phyloP scores from a whole-genome alignment of 495 filamentous ascomycete genomes.

The Evansstolkia leycettana region DNA sequence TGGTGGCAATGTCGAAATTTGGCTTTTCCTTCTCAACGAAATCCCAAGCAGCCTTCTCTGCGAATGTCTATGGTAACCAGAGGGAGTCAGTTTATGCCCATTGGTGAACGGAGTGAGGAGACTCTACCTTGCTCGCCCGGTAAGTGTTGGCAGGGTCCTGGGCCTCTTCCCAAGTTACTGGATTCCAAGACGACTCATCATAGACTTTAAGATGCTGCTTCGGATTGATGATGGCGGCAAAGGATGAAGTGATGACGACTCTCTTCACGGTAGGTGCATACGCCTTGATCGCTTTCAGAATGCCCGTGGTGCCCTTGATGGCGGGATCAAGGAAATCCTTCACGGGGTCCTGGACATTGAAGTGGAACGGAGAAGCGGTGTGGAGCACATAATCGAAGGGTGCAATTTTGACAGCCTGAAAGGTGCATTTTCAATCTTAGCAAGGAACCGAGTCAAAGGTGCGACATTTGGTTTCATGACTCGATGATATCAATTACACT shows the following conservation, averaged over 20 bases:
- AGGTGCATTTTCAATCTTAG: background rate
- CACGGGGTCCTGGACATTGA: slow-evolving; percentile 54
- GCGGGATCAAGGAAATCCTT: slow-evolving; percentile 79
- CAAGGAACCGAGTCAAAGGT: too few species aligned
- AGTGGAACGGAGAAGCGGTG: slow-evolving; percentile 81
- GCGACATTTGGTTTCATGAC: too few species aligned
- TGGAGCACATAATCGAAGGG: slow-evolving; percentile 81
- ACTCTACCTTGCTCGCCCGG: slow-evolving; percentile 47
- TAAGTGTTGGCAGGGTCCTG: slow-evolving; percentile 48
- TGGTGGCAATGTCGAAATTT: slow-evolving; percentile 61
- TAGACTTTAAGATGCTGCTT: slow-evolving; percentile 43
- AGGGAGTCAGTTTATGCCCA: background rate
- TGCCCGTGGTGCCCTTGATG: slow-evolving; percentile 69
- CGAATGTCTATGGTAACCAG: slow-evolving; percentile 32
- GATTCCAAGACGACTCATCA: slow-evolving; percentile 73
- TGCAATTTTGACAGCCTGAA: slow-evolving; percentile 50
- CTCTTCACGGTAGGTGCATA: slow-evolving; percentile 66
- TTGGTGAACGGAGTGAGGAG: background rate
- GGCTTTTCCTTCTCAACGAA: slow-evolving; percentile 71
- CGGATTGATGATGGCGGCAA: slow-evolving; percentile 57
- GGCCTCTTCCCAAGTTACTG: slow-evolving; percentile 60
- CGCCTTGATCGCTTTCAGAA: slow-evolving; percentile 64
- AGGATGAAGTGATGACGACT: slow-evolving; percentile 78
- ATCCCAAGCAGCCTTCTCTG: slow-evolving; percentile 69
- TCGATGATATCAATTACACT: too few species aligned